Evolutionary conservation across 2,329 filamentous ascomycete species (phyloP).

Genomic region (Diaporthe sp.): DNA sequence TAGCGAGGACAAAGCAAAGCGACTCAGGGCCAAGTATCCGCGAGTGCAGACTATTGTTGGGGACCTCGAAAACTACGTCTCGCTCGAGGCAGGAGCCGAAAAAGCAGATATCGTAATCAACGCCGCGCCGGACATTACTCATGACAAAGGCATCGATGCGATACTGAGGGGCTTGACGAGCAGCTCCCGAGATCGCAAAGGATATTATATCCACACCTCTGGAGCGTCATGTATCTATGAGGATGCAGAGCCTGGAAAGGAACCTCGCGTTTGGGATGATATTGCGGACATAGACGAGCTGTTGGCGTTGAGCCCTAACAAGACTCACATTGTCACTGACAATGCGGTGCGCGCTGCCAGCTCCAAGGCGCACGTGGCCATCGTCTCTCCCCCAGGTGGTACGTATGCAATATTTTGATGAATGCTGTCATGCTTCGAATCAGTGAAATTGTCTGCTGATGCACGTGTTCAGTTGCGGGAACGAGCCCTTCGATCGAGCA

Average conservation of each 20-base stretch:
- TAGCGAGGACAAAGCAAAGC: conserved; percentile 25
- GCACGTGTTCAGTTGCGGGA: neutral
- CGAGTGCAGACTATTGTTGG: conserved; percentile 36
- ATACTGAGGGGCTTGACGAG: conserved; percentile 31
- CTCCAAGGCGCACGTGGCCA: conserved; percentile 38
- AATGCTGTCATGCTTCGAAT: no score
- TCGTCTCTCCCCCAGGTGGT: conserved; percentile 32
- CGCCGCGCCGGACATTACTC: conserved; percentile 37
- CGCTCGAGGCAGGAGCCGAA: conserved; percentile 19
- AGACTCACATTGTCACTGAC: conserved; percentile 38
- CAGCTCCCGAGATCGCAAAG: conserved; percentile 21
- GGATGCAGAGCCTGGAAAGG: conserved; percentile 14
- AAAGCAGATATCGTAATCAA: conserved; percentile 40
- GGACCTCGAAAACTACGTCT: neutral
- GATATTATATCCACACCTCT: conserved; percentile 41
- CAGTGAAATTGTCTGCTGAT: neutral
- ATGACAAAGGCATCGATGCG: conserved; percentile 36
- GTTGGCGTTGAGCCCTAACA: conserved; percentile 16
- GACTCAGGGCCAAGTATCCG: conserved; percentile 34
- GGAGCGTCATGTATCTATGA: conserved; percentile 30
- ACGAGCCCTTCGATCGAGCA: conserved; percentile 30
- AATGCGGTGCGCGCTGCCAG: conserved; percentile 9
- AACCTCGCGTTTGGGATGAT: conserved; percentile 39
- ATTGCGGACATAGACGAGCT: conserved; percentile 39
- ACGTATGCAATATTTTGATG: neutral